Percentiles rank a stretch among this genome's conserved stretches.
Conservation (phyloP, 192 early-diverging fungal species). For the Backusella mclennaniae region DNA sequence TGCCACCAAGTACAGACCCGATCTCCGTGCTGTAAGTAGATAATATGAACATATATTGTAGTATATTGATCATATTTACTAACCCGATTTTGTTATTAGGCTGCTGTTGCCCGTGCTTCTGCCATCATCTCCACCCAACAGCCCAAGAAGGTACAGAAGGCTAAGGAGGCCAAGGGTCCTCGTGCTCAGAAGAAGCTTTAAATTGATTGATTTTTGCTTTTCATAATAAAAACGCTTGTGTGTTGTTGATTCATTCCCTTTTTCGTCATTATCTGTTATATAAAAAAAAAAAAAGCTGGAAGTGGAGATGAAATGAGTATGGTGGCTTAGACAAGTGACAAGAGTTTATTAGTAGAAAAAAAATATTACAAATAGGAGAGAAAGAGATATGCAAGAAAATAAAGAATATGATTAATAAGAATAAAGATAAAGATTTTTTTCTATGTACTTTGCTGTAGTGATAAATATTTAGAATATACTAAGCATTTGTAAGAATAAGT, state of each 20-base stretch:
- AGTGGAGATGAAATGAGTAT: neutral
- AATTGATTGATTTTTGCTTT: neutral
- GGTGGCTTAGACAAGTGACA: neutral
- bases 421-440: neutral
- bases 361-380: neutral
- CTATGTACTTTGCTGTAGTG: neutral
- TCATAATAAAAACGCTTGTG: constrained; percentile 4
- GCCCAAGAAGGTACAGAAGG: constrained; percentile 53
- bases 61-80: neutral
- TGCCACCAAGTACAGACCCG: constrained; percentile 61
- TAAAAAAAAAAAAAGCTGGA: neutral
- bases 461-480: too few relatives aligned
- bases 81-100: constrained; percentile 35
- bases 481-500: neutral
- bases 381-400: neutral
- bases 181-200: constrained; percentile 47
- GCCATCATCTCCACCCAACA: constrained; percentile 65
- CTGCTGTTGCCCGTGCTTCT: constrained; percentile 71
- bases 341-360: neutral
- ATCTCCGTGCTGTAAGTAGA: constrained; percentile 58
- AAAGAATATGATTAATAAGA: neutral
- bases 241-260: neutral
- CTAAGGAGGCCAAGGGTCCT: constrained; percentile 59
- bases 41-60: neutral
- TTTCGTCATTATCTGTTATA: neutral